Base-by-base conservation (phyloP, 345 rosid species). In the Salix koriyanagi region DNA sequence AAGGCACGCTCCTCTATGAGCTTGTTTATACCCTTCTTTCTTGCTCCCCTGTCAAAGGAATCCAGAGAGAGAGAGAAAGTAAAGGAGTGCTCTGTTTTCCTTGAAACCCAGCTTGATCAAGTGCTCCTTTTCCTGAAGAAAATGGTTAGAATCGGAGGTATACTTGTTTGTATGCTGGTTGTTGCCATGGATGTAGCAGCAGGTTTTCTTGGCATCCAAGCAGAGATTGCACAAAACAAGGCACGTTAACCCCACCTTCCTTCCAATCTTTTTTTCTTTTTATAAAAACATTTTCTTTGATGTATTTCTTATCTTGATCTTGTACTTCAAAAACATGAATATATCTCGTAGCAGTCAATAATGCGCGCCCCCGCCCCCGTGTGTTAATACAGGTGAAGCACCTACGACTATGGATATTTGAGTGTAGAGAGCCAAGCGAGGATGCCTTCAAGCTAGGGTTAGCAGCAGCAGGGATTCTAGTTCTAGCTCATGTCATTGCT, bases 181-280 rank as follows among this genome's bases (percentile, higher is more conserved):
- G 90, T 95, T 21, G 92, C 82, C 65, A 83, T 95, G 83, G 99
- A 95, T 82, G 81, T 93, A 32, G 92, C 73, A 12, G 99, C 97
- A 56, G 99, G 96, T 34, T 80, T 95, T 69, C 89, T 95, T n/a
- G 96, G 84, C 79, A 89, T 95, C 85, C 93, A 95, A 86, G 99
- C 97, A 16, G 97, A 95, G 84, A 89, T 86, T 25, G 85, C 91
- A 72, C 96, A 95, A 78, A 95, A 95, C 76, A 89, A 90, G 96
- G 97, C 78, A 76, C 2, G 19, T 71, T 80, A 46, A 19, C 65
- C 16, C 14, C 4, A 16, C 14, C 39, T 42, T 19, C 28, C 37
- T 61, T 36, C 11, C 19, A 4, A 11, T 10, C 5, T 14, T 48
- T 65, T 18, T n/a, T 60, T 19, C 21, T 42, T 42, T 42, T 23